A percentile compares a stretch with the other conserved stretches of the same genome.
Evolutionary conservation across 192 early-diverging fungal species (phyloP).

Genomic region (Entomortierella parvispora): DNA sequence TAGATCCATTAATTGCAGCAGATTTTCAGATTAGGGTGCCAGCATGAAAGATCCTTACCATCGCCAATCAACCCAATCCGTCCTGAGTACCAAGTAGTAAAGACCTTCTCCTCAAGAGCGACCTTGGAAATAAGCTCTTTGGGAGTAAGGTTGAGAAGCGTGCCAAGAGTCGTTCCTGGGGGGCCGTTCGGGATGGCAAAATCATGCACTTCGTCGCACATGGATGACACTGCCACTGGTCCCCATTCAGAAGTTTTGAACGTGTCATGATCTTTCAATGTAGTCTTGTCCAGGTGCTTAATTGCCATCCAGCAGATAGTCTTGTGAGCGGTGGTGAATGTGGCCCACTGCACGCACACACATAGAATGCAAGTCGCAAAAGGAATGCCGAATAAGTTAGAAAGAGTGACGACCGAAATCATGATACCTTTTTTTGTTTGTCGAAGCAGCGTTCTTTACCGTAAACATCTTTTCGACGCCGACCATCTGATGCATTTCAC

Average conservation of each 20-base stretch:
- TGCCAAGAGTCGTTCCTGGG: neutral
- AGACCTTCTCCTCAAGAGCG: slow-evolving; percentile 10
- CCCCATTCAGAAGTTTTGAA: slow-evolving; percentile 1
- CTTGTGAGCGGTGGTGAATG: slow-evolving; percentile 2
- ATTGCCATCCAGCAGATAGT: neutral
- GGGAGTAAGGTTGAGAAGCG: neutral
- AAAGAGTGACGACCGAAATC: no score
- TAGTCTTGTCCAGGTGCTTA: neutral
- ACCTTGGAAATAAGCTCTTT: slow-evolving; percentile 2
- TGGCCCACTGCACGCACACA: neutral
- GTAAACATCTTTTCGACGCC: neutral
- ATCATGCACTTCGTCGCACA: slow-evolving; percentile 3
- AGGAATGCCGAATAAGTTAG: no score
- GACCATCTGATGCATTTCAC: neutral
- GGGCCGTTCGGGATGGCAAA: neutral
- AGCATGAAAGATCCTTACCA: no score
- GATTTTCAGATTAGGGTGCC: no score
- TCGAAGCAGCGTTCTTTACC: no score
- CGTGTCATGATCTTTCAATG: neutral
- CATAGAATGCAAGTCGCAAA: neutral
- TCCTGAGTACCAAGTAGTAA: neutral
- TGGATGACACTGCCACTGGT: neutral
- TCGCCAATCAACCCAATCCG: neutral
- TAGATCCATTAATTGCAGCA: no score
- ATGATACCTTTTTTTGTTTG: neutral